Evolutionary conservation across 2,329 filamentous ascomycete genomes (phyloP), one percentile per base, ranked within the genome.

Genomic region (Emmonsiellopsis sp.): DNA sequence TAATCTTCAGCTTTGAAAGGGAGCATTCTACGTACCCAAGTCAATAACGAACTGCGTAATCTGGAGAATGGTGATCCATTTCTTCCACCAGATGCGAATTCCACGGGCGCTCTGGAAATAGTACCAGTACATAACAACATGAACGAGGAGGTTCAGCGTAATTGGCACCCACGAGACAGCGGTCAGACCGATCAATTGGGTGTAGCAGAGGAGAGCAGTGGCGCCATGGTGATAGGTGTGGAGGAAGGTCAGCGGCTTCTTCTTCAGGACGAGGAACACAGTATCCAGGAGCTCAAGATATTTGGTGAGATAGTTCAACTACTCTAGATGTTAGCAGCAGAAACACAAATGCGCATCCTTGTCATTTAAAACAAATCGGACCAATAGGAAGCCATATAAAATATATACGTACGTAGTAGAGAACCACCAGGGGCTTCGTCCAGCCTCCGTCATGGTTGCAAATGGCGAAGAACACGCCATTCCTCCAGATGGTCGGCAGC

Each of bases 51-150:
- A 95, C 71, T 95, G 90, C 64, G 85, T 83, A 71, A 95, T 95
- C 74, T 95, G 90, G 65, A 95, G 85, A 66, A 88, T 86, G 62
- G 90, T 95, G 68, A 95, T 91, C 86, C 90, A 95, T 75, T 95
- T 87, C 84, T 95, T 95, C 90, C 90, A 95, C 88, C 88, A 94
- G 73, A 95, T 89, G 66, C 84, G 84, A 71, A 95, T 82, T 62
- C 90, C 90, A 62, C 90, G 88, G 50, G 90, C 88, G 67, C 87
- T 89, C 79, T 95, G 89, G 83, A 95, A 95, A 81, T 95, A 95
- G 83, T 95, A 95, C 88, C 88, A 95, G 84, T 95, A 95, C 89
- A 95, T 95, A 71, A 95, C 86, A 55, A 95, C 89, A 74, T 95
- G 89, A 50, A 95, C 89, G 58, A 81, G 83, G 64, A 95, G 75